A percentile compares a stretch with the other conserved stretches of the same genome.
Conservation (phyloP, 306 rosid species). For the Cicer arietinum region DNA sequence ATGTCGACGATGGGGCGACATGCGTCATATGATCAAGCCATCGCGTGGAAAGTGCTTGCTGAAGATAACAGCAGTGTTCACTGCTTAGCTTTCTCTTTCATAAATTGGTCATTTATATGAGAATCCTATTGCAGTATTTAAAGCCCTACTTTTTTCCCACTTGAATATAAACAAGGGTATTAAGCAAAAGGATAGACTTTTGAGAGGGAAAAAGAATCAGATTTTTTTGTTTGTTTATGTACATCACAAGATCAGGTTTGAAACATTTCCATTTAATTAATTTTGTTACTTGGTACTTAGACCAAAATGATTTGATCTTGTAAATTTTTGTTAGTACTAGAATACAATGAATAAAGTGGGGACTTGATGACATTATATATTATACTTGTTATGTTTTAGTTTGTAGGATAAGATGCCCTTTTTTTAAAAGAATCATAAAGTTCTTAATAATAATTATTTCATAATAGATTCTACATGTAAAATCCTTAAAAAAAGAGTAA, state of each 20-base stretch:
- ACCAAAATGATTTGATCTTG: slow-evolving; percentile 26
- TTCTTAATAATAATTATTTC: too few species aligned
- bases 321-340: slow-evolving; percentile 33
- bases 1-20: slow-evolving; percentile 96
- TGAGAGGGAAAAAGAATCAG: slow-evolving; percentile 44
- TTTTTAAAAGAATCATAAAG: too few species aligned
- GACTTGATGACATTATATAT: slow-evolving; percentile 15
- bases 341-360: slow-evolving; percentile 8
- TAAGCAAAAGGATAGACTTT: slow-evolving; percentile 7
- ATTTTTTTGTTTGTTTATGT: slow-evolving; percentile 51
- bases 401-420: neutral
- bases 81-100: slow-evolving; percentile 88
- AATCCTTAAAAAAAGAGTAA: too few species aligned
- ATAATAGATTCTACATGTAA: too few species aligned
- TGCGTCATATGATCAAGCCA: slow-evolving; percentile 85
- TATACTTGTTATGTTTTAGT: neutral
- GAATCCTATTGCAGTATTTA: slow-evolving; percentile 43
- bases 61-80: slow-evolving; percentile 71
- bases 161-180: slow-evolving; percentile 43
- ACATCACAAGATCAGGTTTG: slow-evolving; percentile 53
- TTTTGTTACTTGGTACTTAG: slow-evolving; percentile 46
- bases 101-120: slow-evolving; percentile 98
- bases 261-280: slow-evolving; percentile 61
- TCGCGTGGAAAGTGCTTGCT: slow-evolving; percentile 91
- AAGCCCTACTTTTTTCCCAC: slow-evolving; percentile 42